Evolutionary conservation across 2,329 filamentous ascomycete species (phyloP).

Genomic region (Aspergillus flavus): DNA sequence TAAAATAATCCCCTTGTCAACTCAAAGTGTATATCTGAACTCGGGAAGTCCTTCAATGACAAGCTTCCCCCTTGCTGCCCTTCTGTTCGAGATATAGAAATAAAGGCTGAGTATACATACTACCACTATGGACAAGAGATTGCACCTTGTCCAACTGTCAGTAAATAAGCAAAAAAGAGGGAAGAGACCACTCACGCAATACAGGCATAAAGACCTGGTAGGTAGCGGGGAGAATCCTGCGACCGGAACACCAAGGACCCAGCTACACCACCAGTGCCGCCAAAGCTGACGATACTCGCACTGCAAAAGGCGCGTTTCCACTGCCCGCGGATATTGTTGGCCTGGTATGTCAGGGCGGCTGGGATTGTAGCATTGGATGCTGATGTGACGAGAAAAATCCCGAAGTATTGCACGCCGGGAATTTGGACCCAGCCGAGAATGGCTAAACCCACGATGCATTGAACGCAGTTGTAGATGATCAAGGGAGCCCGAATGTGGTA

Average conservation of each 20-base stretch:
- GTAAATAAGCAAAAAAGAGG: background rate
- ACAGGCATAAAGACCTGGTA: constrained; percentile 10
- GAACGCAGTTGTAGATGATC: background rate
- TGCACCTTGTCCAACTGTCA: background rate
- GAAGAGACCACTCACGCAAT: background rate
- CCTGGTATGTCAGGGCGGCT: constrained; percentile 74
- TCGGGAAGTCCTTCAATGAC: background rate
- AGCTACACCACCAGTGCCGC: constrained; percentile 76
- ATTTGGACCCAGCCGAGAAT: constrained; percentile 2
- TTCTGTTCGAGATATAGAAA: background rate
- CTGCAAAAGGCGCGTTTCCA: constrained; percentile 84
- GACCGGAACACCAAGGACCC: constrained; percentile 71
- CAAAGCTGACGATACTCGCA: constrained; percentile 74
- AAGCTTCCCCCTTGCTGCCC: background rate
- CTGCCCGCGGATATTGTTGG: constrained; percentile 84
- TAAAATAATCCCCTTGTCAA: background rate
- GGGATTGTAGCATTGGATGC: constrained; percentile 80
- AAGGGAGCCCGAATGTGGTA: constrained; percentile 2
- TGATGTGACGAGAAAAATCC: constrained; percentile 56
- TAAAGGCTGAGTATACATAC: background rate
- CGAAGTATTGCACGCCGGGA: constrained; percentile 2
- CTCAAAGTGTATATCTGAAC: background rate
- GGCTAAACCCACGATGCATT: constrained; percentile 1
- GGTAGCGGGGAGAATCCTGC: constrained; percentile 30
- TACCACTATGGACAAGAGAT: background rate